Base-by-base conservation (phyloP, 2,329 filamentous ascomycete genomes). In the Talaromyces piceae region DNA sequence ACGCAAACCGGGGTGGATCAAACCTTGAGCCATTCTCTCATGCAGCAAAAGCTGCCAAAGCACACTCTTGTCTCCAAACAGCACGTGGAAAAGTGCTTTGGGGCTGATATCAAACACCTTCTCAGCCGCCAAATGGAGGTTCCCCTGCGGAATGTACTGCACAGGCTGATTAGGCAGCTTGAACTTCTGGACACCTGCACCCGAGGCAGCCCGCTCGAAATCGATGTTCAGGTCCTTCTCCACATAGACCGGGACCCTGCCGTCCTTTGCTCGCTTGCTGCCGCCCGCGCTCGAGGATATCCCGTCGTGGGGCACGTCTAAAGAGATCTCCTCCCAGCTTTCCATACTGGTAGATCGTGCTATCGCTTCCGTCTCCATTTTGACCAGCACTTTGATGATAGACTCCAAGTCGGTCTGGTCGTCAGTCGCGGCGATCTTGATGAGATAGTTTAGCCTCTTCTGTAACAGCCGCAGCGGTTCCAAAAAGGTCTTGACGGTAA, bases 1-100 rank as follows among this genome's bases (percentile, higher is more conserved):
- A 41, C 16, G 1, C 13, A 12, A 6, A 16, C 12, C 3, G n/a
- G 25, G 25, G 30, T 11, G 16, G 8, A 30, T 56, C 67, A 56
- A 65, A 77, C 73, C 71, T 66, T 84, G 81, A 12, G 87, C 88
- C 60, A 84, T 80, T 47, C 87, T 80, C 65, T 95, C 89, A 64
- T 88, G 86, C 65, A 96, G 91, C 26, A 97, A 76, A 62, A 91
- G 83, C 60, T 93, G 89, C 71, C 96, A 98, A 33, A 97, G 84
- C 28, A 91, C 88, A 65, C 88, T 95, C 71, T 91, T 95, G 68
- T 98, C 93, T 31, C 93, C 93, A 68, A 97, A 98, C 47, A 98
- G 79, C 13, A 97, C 88, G 63, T 97, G 91, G 67, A 97, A 98
- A 52, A 95, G 83, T 0, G 88, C 89, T 68, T 98, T 97, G 44